A percentile compares a stretch with the other conserved stretches of the same genome.
phyloP scores from a whole-genome alignment of 148 eudicot genomes.

The Bassia scoparia region DNA sequence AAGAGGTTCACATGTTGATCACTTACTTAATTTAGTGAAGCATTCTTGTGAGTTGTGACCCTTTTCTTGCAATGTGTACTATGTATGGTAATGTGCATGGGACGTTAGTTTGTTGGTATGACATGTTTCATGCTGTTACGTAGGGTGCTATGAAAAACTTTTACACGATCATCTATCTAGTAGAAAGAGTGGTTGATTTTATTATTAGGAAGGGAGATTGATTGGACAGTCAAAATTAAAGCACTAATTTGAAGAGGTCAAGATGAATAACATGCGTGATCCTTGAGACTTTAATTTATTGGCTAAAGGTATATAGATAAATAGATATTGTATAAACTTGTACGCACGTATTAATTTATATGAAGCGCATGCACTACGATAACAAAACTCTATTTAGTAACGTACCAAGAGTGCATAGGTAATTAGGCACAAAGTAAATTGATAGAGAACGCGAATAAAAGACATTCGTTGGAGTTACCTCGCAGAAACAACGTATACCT shows the following conservation, averaged over 20 bases:
- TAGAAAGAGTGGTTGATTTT: not conserved
- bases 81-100: not conserved
- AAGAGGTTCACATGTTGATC: not conserved
- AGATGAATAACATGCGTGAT: not conserved
- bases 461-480: too few species aligned
- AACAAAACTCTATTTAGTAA: not conserved
- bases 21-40: not conserved
- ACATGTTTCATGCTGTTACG: constrained; percentile 16
- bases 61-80: too few species aligned
- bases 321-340: too few species aligned
- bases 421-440: too few species aligned
- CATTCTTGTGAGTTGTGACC: constrained; percentile 5
- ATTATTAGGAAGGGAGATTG: not conserved
- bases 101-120: not conserved
- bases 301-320: too few species aligned
- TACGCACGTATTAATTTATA: too few species aligned
- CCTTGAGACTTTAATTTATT: not conserved
- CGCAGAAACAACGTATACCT: too few species aligned
- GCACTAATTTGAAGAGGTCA: not conserved
- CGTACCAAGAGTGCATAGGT: too few species aligned
- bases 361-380: too few species aligned
- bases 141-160: not conserved
- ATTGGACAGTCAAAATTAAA: not conserved
- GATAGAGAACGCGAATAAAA: too few species aligned
- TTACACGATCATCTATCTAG: not conserved